phyloP scores from a whole-genome alignment of 306 rosid genomes.

The Cucumis sativus region Cucumber_9930_V3 NC_026661.2:15894001-15894500 shows the following conservation, averaged over 20 bases:
- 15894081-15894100: too few relatives aligned
- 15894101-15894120: conserved; percentile 22
- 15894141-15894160: conserved; percentile 39
- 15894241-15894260: conserved; percentile 32
- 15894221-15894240: conserved; percentile 37
- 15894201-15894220: conserved; percentile 26
- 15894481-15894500: too few relatives aligned
- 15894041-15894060: too few relatives aligned
- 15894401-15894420: neutral
- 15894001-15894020: too few relatives aligned
- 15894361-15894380: neutral
- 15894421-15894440: too few relatives aligned
- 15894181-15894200: neutral
- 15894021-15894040: neutral
- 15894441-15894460: too few relatives aligned
- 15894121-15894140: conserved; percentile 26
- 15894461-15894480: too few relatives aligned
- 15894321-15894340: conserved; percentile 44
- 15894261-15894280: conserved; percentile 33
- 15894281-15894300: conserved; percentile 34
- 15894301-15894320: conserved; percentile 41
- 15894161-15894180: conserved; percentile 6
- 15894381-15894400: neutral
- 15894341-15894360: too few relatives aligned
- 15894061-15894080: too few relatives aligned